Evolutionary conservation across 129 eudicot species (phyloP).

Genomic region (Flaveria brownii): DNA sequence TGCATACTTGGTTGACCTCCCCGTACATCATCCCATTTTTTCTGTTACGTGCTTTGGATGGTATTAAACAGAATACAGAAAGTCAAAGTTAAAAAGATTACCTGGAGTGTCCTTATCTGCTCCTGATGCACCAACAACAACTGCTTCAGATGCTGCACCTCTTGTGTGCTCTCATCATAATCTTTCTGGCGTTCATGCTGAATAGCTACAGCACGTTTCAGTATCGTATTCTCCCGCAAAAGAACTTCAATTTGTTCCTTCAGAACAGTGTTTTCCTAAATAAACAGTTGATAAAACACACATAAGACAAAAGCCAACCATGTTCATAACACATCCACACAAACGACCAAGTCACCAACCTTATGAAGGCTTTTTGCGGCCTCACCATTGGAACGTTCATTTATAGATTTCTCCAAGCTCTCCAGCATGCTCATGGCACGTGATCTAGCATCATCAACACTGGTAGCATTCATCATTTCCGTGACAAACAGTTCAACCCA

Average conservation of each 20-base stretch:
- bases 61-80: not conserved
- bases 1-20: no score
- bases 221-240: conserved; percentile 61
- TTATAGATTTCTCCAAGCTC: conserved; percentile 69
- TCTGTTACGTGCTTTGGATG: not conserved
- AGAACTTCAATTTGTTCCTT: conserved; percentile 68
- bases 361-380: conserved; percentile 58
- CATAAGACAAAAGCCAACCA: conserved; percentile 4
- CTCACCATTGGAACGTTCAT: conserved; percentile 39
- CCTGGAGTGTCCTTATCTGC: conserved; percentile 80
- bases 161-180: conserved; percentile 62
- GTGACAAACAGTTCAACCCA: conserved; percentile 89
- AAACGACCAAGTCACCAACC: conserved; percentile 41
- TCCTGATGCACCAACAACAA: conserved; percentile 67
- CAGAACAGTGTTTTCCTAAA: conserved; percentile 61
- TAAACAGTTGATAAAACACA: not conserved
- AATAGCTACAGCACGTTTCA: conserved; percentile 80
- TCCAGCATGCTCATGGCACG: conserved; percentile 75
- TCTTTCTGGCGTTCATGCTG: conserved; percentile 88
- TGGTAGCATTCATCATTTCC: conserved; percentile 74
- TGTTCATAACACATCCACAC: not conserved
- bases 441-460: conserved; percentile 80
- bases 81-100: conserved; percentile 25
- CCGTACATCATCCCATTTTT: not conserved
- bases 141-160: conserved; percentile 79